A percentile compares a stretch with the other conserved stretches of the same genome.
These are phyloP conservation scores for Syzygium malaccense DNA, from an alignment of 441 rosid species.

Conservation along the genomic window DNA sequence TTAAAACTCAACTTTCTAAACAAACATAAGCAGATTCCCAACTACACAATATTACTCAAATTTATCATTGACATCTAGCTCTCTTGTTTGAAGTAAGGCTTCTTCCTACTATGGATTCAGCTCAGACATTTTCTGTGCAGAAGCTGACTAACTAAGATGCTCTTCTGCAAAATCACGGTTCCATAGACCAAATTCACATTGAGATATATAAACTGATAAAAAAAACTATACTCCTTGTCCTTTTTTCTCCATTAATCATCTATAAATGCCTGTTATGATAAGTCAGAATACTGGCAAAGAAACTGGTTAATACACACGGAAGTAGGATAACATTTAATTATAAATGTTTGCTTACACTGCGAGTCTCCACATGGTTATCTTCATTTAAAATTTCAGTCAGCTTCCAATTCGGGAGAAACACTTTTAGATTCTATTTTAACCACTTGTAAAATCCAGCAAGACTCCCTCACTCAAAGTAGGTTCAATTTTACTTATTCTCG, in stretches of 20 bases:
- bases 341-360: not conserved
- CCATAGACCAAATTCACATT: not conserved
- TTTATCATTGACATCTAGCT: not conserved
- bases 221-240: not conserved
- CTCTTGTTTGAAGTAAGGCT: not conserved
- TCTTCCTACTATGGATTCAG: not conserved
- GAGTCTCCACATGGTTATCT: not conserved
- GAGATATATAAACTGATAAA: not conserved
- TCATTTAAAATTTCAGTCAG: not conserved
- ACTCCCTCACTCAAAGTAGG: not conserved
- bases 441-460: not conserved
- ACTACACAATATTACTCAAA: not conserved
- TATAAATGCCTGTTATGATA: not conserved
- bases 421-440: not conserved
- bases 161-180: not conserved
- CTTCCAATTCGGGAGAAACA: not conserved
- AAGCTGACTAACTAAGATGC: not conserved
- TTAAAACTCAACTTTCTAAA: not conserved
- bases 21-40: not conserved
- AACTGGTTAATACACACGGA: not conserved
- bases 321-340: not conserved
- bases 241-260: not conserved
- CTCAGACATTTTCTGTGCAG: not conserved
- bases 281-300: not conserved
- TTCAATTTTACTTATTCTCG: not conserved